Evolutionary conservation across 441 rosid species (phyloP).

Genomic region (Adansonia madagascariensis): DNA sequence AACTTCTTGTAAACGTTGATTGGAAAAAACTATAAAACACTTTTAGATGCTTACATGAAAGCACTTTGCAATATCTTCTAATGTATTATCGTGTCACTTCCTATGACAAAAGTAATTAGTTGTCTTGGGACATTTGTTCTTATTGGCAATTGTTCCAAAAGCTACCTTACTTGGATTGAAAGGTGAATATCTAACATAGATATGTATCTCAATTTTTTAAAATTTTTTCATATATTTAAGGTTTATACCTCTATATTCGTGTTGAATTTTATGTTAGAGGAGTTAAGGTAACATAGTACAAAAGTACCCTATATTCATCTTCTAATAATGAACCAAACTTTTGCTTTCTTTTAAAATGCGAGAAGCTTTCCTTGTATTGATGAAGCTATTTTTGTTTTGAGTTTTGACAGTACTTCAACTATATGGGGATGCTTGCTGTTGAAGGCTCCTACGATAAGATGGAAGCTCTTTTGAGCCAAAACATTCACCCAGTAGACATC

Average conservation of each 20-base stretch:
- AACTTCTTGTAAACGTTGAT: neutral
- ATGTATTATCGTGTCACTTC: neutral
- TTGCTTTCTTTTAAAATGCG: neutral
- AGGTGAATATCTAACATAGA: no score
- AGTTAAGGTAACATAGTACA: no score
- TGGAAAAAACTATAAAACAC: neutral
- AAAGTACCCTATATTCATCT: no score
- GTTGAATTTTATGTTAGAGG: no score
- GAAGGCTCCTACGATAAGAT: constrained; percentile 82
- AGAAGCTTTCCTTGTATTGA: neutral
- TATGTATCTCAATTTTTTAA: no score
- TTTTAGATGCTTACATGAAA: neutral
- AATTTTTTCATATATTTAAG: no score
- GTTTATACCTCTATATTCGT: no score
- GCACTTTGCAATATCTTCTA: neutral
- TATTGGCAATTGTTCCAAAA: neutral
- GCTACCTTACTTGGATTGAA: no score
- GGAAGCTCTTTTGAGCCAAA: constrained; percentile 78
- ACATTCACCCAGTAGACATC: constrained; percentile 91
- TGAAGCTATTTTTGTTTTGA: no score
- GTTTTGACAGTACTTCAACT: constrained; percentile 70
- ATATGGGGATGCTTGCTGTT: constrained; percentile 94
- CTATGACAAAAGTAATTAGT: neutral
- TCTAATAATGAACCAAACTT: neutral
- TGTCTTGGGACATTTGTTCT: neutral